Evolutionary conservation across 108 stramenopile species (phyloP).

Genomic region (Cyclostephanos tholiformis): DNA sequence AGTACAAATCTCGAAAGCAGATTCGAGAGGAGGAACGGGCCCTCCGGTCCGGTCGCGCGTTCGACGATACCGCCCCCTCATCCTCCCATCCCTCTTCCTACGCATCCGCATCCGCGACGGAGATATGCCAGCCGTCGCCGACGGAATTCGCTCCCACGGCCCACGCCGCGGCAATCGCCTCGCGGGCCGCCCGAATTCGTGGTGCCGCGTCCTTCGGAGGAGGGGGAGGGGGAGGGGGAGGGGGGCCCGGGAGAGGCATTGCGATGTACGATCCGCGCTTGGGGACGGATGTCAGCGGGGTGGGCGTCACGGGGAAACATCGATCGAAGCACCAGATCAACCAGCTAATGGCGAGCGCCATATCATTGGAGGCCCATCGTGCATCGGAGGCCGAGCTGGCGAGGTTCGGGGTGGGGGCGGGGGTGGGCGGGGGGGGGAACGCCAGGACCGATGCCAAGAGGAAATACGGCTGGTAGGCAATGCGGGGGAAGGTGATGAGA

Average conservation of each 20-base stretch:
- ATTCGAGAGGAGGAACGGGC: conserved; percentile 42
- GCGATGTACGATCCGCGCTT: conserved; percentile 54
- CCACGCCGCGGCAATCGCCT: conserved; percentile 48
- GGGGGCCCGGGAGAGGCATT: conserved; percentile 9
- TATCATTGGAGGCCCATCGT: conserved; percentile 48
- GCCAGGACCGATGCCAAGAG: conserved; percentile 44
- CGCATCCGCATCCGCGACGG: conserved; percentile 12
- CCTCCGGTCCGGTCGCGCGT: conserved; percentile 36
- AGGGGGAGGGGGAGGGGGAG: conserved; percentile 2
- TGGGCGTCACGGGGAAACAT: conserved; percentile 46
- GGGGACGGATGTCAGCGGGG: conserved; percentile 38
- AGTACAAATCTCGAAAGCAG: conserved; percentile 42
- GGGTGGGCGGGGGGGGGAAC: conserved; percentile 9
- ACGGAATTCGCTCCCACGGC: conserved; percentile 49
- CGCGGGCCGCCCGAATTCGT: conserved; percentile 35
- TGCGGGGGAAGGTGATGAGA: neutral
- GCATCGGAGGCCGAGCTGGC: conserved; percentile 49
- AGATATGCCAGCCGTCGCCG: conserved; percentile 46
- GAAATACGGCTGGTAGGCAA: conserved; percentile 50
- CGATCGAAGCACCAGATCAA: conserved; percentile 54
- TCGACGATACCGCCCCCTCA: conserved; percentile 6
- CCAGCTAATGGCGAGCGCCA: conserved; percentile 52
- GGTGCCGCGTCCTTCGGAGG: conserved; percentile 16
- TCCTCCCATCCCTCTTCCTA: neutral
- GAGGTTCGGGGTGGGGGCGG: conserved; percentile 32